Conservation (phyloP, 768 basidiomycete genomes). For the Suillus occidentalis region DNA sequence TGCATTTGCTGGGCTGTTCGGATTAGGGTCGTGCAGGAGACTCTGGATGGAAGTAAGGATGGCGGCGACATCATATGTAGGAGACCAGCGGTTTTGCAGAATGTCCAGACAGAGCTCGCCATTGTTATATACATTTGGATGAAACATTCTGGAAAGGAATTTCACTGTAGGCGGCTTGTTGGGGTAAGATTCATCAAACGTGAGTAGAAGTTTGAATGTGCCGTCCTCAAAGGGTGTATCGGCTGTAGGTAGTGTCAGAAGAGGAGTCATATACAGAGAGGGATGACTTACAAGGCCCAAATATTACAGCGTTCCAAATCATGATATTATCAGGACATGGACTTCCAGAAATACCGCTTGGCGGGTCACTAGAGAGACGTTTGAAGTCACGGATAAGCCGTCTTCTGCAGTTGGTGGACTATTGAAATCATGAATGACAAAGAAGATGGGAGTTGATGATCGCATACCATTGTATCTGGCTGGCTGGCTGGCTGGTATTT, state of each 20-base stretch:
- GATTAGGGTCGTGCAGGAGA: constrained; percentile 96
- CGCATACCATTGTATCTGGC: constrained; percentile 4
- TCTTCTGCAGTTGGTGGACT: constrained; percentile 94
- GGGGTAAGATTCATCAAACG: constrained; percentile 97
- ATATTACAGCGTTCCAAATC: constrained; percentile 99
- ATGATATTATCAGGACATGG: constrained; percentile 99
- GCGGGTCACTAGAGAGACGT: constrained; percentile 90
- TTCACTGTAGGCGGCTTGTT: constrained; percentile 98
- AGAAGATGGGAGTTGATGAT: not conserved
- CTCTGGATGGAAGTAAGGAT: constrained; percentile 97
- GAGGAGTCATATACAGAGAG: not conserved
- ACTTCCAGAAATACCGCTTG: constrained; percentile 93
- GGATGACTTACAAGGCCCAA: constrained; percentile 83
- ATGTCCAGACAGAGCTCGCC: constrained; percentile 99
- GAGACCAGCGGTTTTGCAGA: constrained; percentile 97
- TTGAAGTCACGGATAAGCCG: constrained; percentile 99
- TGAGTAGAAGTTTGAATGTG: constrained; percentile 93
- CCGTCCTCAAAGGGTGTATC: constrained; percentile 99
- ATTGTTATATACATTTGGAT: constrained; percentile 98
- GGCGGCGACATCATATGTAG: constrained; percentile 98
- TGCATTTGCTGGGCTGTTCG: constrained; percentile 96
- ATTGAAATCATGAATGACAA: not conserved
- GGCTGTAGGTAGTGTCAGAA: constrained; percentile 44
- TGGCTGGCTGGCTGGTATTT: not conserved
- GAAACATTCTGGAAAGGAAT: constrained; percentile 97